Base-by-base conservation (phyloP, 2,329 filamentous ascomycete genomes). In the Camillea tinctor region DNA sequence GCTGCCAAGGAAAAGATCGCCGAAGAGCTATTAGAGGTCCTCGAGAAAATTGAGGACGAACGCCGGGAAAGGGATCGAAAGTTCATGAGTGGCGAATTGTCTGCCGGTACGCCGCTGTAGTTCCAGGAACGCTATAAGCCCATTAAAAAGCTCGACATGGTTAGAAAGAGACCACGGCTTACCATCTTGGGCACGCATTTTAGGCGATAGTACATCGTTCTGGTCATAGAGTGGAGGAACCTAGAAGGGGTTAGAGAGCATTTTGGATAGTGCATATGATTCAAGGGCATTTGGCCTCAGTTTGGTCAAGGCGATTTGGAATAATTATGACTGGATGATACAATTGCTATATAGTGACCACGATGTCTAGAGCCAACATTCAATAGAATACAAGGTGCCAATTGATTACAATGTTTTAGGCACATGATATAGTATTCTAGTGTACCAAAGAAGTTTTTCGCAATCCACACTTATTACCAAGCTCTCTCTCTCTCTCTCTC, bases 1-100 rank as follows among this genome's bases (percentile, higher is more conserved):
- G 60, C 68, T 9, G 72, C 79, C 1, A 77, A 70, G 64, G 71
- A 77, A 60, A 69, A 67, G 57, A 68, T 84, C 3, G 78, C 80
- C 0, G 72, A 76, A 62, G 62, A 66, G 30, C 67, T 83, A 2
- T 63, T 82, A 15, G 61, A 44, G 5, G 76, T 73, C 67, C 60
- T 84, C 26, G 26, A 66, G 7, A 24, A 55, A 4, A 59, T 72
- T 30, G 57, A 69, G 51, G 59, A 44, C 13, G 57, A 69, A 56
- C 63, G 66, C 50, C 63, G 73, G 57, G 55, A 63, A 9, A 52
- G 57, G 55, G 53, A 65, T 8, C 56, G 59, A 22, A 48, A 19
- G n/a, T 30, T 69, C 50, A 4, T 68, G 26, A 55, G 24, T n/a
- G 26, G n/a, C 13, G 19, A 51, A 21, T 13, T n/a, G 3, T 50